These are phyloP conservation scores for Collybia sordida DNA, from an alignment of 768 basidiomycete species.

Conservation along the genomic window DNA sequence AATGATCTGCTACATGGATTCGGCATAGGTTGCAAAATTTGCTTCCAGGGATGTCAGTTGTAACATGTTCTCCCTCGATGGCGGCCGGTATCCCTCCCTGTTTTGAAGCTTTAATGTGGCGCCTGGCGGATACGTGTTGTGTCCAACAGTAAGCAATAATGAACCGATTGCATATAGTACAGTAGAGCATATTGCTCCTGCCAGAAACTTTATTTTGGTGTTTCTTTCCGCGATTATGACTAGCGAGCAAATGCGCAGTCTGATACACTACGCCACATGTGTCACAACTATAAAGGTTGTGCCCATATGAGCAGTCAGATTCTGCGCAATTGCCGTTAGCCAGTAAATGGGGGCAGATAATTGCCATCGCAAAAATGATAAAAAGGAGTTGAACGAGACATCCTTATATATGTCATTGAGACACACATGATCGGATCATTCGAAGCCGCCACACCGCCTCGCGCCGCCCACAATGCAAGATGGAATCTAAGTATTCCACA, in stretches of 20 bases:
- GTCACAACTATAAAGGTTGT: slow-evolving; percentile 38
- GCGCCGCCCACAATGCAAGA: no score
- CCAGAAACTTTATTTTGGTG: slow-evolving; percentile 29
- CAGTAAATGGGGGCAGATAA: slow-evolving; percentile 37
- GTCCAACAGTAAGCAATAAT: slow-evolving; percentile 17
- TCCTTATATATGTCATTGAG: neutral
- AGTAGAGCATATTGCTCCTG: slow-evolving; percentile 16
- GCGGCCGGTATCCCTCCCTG: slow-evolving; percentile 17
- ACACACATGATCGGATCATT: neutral
- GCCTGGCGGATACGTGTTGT: slow-evolving; percentile 12
- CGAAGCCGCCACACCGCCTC: no score
- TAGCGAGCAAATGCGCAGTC: slow-evolving; percentile 15
- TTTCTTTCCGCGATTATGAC: slow-evolving; percentile 27
- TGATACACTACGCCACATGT: slow-evolving; percentile 35
- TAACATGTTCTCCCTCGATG: slow-evolving; percentile 25
- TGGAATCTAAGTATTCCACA: no score
- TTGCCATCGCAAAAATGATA: slow-evolving; percentile 3
- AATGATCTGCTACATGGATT: slow-evolving; percentile 2
- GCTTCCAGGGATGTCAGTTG: slow-evolving; percentile 3
- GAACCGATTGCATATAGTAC: slow-evolving; percentile 30
- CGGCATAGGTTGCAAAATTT: slow-evolving; percentile 27
- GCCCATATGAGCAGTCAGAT: slow-evolving; percentile 26
- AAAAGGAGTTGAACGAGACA: neutral
- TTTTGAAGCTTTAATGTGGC: slow-evolving; percentile 10
- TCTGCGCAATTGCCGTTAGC: slow-evolving; percentile 33